Evolutionary conservation across 352 stramenopile genomes (phyloP), one percentile per base, ranked within the genome.

Genomic region (Paralagenidium karlingii): DNA sequence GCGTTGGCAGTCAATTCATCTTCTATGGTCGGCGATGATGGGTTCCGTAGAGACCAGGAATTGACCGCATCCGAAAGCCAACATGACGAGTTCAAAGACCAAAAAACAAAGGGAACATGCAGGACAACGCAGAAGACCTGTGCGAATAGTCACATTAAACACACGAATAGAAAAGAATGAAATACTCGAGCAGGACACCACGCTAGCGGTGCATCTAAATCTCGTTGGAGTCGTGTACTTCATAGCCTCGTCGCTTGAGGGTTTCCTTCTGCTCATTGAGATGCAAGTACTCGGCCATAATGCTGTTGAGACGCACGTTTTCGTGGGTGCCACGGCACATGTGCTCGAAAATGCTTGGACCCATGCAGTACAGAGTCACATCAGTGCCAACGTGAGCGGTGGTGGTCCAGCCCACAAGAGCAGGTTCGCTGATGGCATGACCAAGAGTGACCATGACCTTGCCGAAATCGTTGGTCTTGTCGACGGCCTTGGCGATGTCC

Each of bases 331-430:
- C 69, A 47, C 70, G 67, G 55, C 69, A 83, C 52, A 78, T 64
- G 32, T 63, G 61, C 45, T 73, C 59, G 13, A 83, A 64, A 15
- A 76, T 43, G 1, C 38, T 44, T 3, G 69, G 69, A 10, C 69
- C 69, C 45, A 74, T 74, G 60, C 69, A 83, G 63, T 83, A 76
- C 22, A 83, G 47, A 50, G 79, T 76, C 24, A 83, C 69, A 29
- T 83, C 69, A 40, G 66, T 81, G 52, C 66, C 69, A 6, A 81
- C 63, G 52, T 83, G 69, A 13, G 63, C 69, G 29, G 63, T 51
- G 5, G 68, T 83, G 2, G 65, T 80, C 68, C 68, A 83, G 38
- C 55, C 61, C 21, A 83, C 65, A 21, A 42, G 40, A 11, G 63
- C 69, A 7, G 49, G 55, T 21, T 52, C 36, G 26, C 58, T 75